A percentile compares a stretch with the other conserved stretches of the same genome.
Evolutionary conservation across 106 monocot genomes (phyloP).

Genomic region (Gastrodia elata): DNA sequence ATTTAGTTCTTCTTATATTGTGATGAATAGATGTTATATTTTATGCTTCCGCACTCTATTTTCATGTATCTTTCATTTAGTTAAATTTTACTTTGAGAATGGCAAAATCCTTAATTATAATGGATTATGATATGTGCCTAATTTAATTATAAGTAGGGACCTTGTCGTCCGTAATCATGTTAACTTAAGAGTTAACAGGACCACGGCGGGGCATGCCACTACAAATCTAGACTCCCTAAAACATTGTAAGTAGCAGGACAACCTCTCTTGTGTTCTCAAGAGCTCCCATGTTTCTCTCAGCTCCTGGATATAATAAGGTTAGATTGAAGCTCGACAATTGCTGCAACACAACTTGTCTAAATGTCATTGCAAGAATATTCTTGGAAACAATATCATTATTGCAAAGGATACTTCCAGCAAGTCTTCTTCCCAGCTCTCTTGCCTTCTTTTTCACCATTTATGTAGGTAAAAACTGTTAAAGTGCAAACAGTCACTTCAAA

Average conservation of each 20-base stretch:
- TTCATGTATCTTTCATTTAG: no score
- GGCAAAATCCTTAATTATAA: no score
- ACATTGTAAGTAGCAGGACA: not conserved
- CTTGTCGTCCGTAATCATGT: no score
- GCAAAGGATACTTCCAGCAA: slow-evolving; percentile 29
- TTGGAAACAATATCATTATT: slow-evolving; percentile 14
- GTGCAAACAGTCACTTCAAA: not conserved
- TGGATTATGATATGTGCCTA: no score
- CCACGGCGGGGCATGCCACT: no score
- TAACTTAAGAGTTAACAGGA: no score
- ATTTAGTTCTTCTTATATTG: no score
- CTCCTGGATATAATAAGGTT: slow-evolving; percentile 42
- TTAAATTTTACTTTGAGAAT: no score
- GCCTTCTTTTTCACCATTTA: slow-evolving; percentile 75
- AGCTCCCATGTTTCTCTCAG: slow-evolving; percentile 57
- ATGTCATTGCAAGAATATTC: slow-evolving; percentile 88
- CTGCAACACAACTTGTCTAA: slow-evolving; percentile 73
- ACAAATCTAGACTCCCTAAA: not conserved
- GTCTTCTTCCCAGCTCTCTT: slow-evolving; percentile 32
- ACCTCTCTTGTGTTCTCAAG: slow-evolving; percentile 59
- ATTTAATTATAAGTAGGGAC: no score
- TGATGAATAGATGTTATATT: no score
- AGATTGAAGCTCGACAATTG: slow-evolving; percentile 62
- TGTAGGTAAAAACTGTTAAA: slow-evolving; percentile 73
- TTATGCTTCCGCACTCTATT: no score